Conservation (phyloP, 129 eudicot species). For the Artemisia annua region DNA sequence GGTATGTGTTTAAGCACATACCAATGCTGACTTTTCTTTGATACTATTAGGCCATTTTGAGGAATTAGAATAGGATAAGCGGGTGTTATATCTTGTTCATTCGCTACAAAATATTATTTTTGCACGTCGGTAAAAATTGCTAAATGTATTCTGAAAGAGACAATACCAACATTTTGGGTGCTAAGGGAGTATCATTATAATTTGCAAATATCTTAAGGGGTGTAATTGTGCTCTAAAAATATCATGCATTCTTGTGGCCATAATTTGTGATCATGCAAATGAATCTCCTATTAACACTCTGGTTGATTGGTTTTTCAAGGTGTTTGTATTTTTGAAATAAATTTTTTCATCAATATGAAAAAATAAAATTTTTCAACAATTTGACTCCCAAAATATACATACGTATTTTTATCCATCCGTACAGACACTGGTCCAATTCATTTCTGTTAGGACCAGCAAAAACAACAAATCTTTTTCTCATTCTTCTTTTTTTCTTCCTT, state of each 20-base stretch:
- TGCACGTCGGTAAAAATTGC: too few species aligned
- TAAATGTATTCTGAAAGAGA: too few species aligned
- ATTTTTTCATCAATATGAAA: constrained; percentile 17
- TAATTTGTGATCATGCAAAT: constrained; percentile 32
- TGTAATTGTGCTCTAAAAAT: not conserved
- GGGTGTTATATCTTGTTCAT: too few species aligned
- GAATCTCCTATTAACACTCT: constrained; percentile 44
- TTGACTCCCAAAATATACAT: constrained; percentile 26
- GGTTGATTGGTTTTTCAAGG: constrained; percentile 39
- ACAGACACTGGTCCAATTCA: constrained; percentile 40
- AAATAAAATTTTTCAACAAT: constrained; percentile 26
- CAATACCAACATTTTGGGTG: too few species aligned
- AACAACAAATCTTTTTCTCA: constrained; percentile 11
- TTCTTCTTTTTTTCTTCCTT: constrained; percentile 14
- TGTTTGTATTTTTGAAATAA: constrained; percentile 21
- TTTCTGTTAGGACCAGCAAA: constrained; percentile 38
- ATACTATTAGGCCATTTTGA: too few species aligned
- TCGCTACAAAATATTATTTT: too few species aligned
- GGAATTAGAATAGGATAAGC: too few species aligned
- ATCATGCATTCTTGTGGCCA: constrained; percentile 34
- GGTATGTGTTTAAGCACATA: too few species aligned
- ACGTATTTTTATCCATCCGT: constrained; percentile 19
- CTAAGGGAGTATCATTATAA: not conserved
- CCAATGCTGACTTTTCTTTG: too few species aligned
- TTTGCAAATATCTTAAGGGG: not conserved